Evolutionary conservation across 495 filamentous ascomycete genomes (phyloP), one percentile per base, ranked within the genome.

Genomic region (Acidiella bohemica): DNA sequence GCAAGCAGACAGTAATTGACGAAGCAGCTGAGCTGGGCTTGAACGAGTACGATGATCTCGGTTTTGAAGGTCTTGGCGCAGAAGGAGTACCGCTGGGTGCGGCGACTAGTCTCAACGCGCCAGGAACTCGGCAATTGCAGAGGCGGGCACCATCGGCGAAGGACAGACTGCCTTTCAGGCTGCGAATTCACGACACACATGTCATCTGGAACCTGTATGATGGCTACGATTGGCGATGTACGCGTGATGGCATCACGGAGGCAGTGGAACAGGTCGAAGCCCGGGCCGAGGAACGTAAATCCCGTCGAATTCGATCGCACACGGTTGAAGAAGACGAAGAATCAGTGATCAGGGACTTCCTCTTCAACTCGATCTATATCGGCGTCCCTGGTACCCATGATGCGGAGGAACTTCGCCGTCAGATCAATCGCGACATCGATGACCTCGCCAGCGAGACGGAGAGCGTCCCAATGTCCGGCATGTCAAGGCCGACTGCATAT

Each of bases 301-400:
- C 67, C 68, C 41, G 56, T 54, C 39, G 62, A 61, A 18, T 67
- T 57, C 35, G 63, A 63, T 32, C 59, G 58, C 36, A 39, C 17
- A 61, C 64, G n/a, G 67, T 75, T 17, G 60, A 68, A 33, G 63
- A 72, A 22, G 85, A 94, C 17, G 75, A 84, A 28, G 83, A 85
- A 51, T 80, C 80, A 1, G 78, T 88, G 12, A 92, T 96, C 57
- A 86, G 79, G 1, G 90, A 96, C 56, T 92, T 86, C 53, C 69
- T 99, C 16, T 99, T 99, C 71, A 95, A 96, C 51, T 96, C 90
- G 0, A 93, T 99, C 34, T 99, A 95, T 61, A 93, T 99, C 39
- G 87, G 81, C 16, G 83, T 99, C 32, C 80, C 86, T 3, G 70
- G 80, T 13, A 92, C 86, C 47, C 74, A 76, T 34, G 87, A 95